Evolutionary conservation across 495 filamentous ascomycete species (phyloP), one percentile per base, ranked within the genome.

Genomic region (Penicillium verhagenii): DNA sequence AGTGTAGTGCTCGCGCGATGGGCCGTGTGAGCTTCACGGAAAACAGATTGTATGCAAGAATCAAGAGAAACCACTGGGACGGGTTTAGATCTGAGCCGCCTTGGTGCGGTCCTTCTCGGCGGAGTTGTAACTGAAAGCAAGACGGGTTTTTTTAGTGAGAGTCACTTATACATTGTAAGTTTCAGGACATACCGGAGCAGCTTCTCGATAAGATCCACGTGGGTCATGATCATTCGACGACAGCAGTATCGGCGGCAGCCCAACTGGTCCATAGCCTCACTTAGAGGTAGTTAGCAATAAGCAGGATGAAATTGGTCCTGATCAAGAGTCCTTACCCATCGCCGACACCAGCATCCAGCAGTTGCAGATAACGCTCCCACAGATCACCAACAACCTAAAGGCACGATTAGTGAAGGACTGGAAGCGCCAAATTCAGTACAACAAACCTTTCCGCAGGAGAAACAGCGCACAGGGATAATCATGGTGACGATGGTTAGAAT

Each of bases 191-290:
- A 97, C 92, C 93, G 91, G 21, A 98, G 81, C 18, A 98, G 82
- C 78, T 98, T 98, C 81, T 98, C 94, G 58, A 98, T 97, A 49
- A 98, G 77, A 68, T 98, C 94, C 57, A 98, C 95, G 70, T 98
- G 94, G n/a, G 94, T 98, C 91, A 98, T 96, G 63, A 98, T 80
- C 94, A 98, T 98, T 67, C 94, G 85, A 43, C 94, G 88, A 74
- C 94, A 98, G 79, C 94, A 98, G 75, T 97, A 98, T 31, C 94
- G 85, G 71, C 90, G 91, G 76, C 92, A 91, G 26, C 91, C 91
- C 8, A 97, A 85, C 56, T 89, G 77, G 67, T 97, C 92, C 87
- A 98, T 92, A 23, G 93, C 94, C 62, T 96, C 90, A 61, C 91
- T 94, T 51, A 43, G 44, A 24, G 31, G 24, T 18, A 11, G 38